Evolutionary conservation across 2,329 filamentous ascomycete species (phyloP).

Genomic region (Cladophialophora immunda): DNA sequence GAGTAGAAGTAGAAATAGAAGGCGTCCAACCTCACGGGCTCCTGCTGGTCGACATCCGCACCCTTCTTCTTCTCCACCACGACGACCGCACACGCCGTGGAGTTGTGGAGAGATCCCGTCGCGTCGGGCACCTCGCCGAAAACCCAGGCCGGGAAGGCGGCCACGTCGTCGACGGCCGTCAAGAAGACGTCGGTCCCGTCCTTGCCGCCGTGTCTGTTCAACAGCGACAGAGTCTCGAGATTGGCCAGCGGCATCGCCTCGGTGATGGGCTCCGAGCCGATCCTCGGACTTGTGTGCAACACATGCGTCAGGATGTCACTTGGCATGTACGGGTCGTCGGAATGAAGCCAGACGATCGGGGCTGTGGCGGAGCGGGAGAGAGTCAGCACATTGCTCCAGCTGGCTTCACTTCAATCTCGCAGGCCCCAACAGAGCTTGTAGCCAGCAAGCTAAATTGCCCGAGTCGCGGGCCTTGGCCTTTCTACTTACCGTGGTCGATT

Average conservation of each 20-base stretch:
- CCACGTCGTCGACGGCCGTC: conserved; percentile 54
- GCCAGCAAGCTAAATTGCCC: too few species aligned
- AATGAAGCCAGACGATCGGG: conserved; percentile 61
- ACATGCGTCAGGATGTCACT: conserved; percentile 59
- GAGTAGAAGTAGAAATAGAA: conserved; percentile 99
- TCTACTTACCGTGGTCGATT: conserved; percentile 21
- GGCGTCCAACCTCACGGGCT: conserved; percentile 73
- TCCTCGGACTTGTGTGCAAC: conserved; percentile 54
- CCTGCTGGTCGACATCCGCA: conserved; percentile 43
- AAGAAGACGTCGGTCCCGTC: conserved; percentile 58
- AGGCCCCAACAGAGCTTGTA: too few species aligned
- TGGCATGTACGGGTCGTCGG: conserved; percentile 58
- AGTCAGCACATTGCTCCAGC: background rate
- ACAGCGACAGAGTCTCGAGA: conserved; percentile 56
- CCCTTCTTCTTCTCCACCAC: conserved; percentile 61
- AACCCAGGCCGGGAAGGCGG: conserved; percentile 55
- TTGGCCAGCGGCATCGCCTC: conserved; percentile 50
- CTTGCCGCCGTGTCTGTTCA: conserved; percentile 53
- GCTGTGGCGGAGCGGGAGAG: conserved; percentile 45
- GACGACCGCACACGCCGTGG: conserved; percentile 63
- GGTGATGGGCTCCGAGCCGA: conserved; percentile 53
- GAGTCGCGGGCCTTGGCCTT: conserved; percentile 1
- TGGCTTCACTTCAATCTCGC: background rate
- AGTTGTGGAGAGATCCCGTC: conserved; percentile 60
- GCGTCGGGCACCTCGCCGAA: conserved; percentile 63